Percentiles rank a stretch among this genome's conserved stretches.
phyloP scores from a whole-genome alignment of 331 rosid species.

The Cydonia oblonga region DNA sequence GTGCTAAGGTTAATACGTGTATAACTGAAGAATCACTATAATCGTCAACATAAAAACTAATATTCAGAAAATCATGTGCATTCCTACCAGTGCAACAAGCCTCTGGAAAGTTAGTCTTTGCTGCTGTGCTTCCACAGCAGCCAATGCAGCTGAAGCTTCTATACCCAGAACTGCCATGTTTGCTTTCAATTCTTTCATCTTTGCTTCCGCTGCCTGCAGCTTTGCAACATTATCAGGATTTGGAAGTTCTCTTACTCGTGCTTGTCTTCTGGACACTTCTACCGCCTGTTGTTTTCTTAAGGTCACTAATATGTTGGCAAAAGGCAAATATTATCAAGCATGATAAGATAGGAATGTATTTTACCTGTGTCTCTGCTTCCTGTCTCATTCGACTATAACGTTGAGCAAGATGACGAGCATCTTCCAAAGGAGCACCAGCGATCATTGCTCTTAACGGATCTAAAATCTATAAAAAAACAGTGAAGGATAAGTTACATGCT shows the following conservation, averaged over 20 bases:
- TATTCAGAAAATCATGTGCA: constrained; percentile 2
- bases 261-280: constrained; percentile 66
- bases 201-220: constrained; percentile 85
- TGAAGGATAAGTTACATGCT: neutral
- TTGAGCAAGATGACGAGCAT: constrained; percentile 96
- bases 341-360: neutral
- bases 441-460: constrained; percentile 94
- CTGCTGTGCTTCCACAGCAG: constrained; percentile 90
- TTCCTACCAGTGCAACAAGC: constrained; percentile 88
- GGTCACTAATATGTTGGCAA: constrained; percentile 17
- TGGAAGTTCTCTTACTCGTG: constrained; percentile 64
- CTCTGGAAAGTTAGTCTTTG: constrained; percentile 95
- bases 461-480: constrained; percentile 44
- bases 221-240: constrained; percentile 74
- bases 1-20: constrained; percentile 9
- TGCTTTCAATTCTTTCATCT: constrained; percentile 76
- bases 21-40: constrained; percentile 11
- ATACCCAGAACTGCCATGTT: constrained; percentile 90
- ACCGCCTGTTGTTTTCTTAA: constrained; percentile 41
- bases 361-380: constrained; percentile 81
- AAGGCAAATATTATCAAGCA: neutral
- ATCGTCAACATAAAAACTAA: constrained; percentile 5
- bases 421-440: constrained; percentile 79
- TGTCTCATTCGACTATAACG: constrained; percentile 96
- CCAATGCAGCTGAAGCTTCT: constrained; percentile 89